phyloP scores from a whole-genome alignment of 352 stramenopile species.

The Pythium diclinum region DNA sequence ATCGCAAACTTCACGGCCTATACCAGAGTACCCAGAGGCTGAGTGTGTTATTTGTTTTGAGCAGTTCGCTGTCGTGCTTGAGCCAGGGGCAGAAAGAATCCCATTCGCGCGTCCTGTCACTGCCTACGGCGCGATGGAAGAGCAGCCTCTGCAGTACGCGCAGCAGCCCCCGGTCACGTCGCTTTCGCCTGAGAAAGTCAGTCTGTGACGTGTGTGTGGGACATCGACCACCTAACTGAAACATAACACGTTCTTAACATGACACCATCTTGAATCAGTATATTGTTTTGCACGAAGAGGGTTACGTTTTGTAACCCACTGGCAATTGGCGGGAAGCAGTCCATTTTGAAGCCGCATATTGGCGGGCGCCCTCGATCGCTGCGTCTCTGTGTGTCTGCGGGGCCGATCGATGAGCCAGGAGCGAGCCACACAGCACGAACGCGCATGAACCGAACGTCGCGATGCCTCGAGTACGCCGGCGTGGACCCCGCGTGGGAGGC shows the following conservation, averaged over 20 bases:
- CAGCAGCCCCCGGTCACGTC: constrained; percentile 5
- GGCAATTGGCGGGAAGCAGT: constrained; percentile 16
- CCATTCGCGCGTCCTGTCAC: constrained; percentile 57
- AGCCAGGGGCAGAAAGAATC: constrained; percentile 40
- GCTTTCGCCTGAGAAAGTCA: constrained; percentile 22
- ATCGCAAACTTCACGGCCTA: neutral
- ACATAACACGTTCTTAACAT: neutral
- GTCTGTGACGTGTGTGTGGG: constrained; percentile 22
- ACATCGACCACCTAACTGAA: constrained; percentile 9
- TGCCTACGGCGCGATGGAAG: constrained; percentile 39
- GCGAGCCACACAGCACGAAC: neutral
- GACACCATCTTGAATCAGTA: neutral
- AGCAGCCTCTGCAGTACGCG: constrained; percentile 12
- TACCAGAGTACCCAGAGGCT: neutral
- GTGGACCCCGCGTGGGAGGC: constrained; percentile 56
- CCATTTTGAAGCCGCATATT: constrained; percentile 14
- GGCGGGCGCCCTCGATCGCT: neutral
- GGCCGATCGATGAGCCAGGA: constrained; percentile 11
- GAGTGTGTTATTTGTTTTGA: neutral
- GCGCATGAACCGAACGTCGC: constrained; percentile 22
- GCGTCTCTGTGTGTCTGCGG: neutral
- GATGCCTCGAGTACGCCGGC: constrained; percentile 51
- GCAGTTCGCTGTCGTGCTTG: constrained; percentile 52
- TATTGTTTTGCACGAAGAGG: neutral
- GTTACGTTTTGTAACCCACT: constrained; percentile 3